These are phyloP conservation scores for Hymenoscyphus infarciens DNA, from an alignment of 2,329 filamentous ascomycete genomes.

Conservation along the genomic window DNA sequence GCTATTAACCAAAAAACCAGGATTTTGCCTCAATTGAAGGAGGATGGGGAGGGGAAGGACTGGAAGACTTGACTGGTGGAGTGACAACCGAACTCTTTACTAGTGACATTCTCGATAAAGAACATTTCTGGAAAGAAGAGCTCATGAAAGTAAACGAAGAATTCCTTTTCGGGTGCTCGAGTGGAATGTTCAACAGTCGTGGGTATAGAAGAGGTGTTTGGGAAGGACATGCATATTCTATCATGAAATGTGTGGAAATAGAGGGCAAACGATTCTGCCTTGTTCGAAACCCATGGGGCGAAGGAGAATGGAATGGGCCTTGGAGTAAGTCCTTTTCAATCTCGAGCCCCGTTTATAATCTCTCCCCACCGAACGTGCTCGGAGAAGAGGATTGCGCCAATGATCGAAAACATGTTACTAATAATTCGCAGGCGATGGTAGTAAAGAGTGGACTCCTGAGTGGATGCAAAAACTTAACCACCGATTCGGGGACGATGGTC, in stretches of 20 bases:
- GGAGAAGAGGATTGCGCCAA: no score
- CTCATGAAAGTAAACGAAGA: constrained; percentile 76
- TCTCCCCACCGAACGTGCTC: no score
- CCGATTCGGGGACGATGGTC: constrained; percentile 58
- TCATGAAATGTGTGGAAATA: constrained; percentile 52
- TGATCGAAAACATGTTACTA: background rate
- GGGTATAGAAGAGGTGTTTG: constrained; percentile 49
- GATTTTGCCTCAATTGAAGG: constrained; percentile 74
- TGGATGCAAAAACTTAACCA: constrained; percentile 55
- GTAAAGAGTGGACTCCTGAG: constrained; percentile 59
- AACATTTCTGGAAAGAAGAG: constrained; percentile 80
- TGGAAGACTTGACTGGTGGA: constrained; percentile 62
- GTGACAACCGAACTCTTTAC: constrained; percentile 67
- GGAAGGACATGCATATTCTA: constrained; percentile 36
- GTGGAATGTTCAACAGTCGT: constrained; percentile 32
- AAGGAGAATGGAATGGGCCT: constrained; percentile 56
- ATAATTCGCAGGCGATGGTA: constrained; percentile 43
- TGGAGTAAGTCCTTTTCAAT: constrained; percentile 37
- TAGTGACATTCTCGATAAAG: constrained; percentile 70
- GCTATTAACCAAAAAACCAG: background rate
- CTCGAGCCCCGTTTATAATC: no score
- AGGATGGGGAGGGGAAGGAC: constrained; percentile 57
- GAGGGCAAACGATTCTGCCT: constrained; percentile 54
- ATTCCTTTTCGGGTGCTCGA: constrained; percentile 68
- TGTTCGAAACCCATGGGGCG: constrained; percentile 54